Base-by-base conservation (phyloP, 192 early-diverging fungal species). In the Dispira parvispora region DNA sequence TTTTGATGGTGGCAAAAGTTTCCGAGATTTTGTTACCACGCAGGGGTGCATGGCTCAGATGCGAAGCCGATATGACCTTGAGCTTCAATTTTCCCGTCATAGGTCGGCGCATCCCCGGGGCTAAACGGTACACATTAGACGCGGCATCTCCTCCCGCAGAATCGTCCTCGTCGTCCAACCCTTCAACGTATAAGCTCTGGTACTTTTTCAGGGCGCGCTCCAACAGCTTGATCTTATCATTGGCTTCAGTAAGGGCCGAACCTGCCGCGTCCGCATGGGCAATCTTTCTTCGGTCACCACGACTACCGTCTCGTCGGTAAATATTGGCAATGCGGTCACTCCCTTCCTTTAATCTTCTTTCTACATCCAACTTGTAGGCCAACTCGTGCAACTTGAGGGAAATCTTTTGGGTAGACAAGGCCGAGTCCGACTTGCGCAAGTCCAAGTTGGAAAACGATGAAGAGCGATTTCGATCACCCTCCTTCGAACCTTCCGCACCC, bases 361-460 rank as follows among this genome's bases (percentile, higher is more conserved):
- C 96, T 21, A 98, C 85, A 58, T 93, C 88, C 16, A 98, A 82
- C 73, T 96, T 96, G 67, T 82, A 86, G 43, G 84, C 83, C 38
- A 94, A 78, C 71, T 95, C 91, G 43, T 83, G 80, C 21, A 97
- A 76, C 71, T 91, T 92, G 68, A 86, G 73, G 44, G 85, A 84
- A 45, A 88, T 80, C 72, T 85, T 84, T 49, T 82, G 79, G n/a
- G 70, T 78, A 8, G 82, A 82, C 68, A 84, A 70, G 14, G 80
- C 75, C 16, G 83, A 80, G n/a, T 79, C 77, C 8, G 82, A 77
- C 68, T 84, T 88, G 43, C 84, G 73, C 64, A 86, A 68, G 65
- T 87, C 87, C 72, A 77, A 66, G 62, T 71, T 70, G 62, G 71
- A 71, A 28, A 69, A 61, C 32, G 73, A 78, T 63, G 62, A 57